Percentiles rank a stretch among this genome's conserved stretches.
Evolutionary conservation across 2,329 filamentous ascomycete genomes (phyloP).

Genomic region (Aspergillus sojae): DNA sequence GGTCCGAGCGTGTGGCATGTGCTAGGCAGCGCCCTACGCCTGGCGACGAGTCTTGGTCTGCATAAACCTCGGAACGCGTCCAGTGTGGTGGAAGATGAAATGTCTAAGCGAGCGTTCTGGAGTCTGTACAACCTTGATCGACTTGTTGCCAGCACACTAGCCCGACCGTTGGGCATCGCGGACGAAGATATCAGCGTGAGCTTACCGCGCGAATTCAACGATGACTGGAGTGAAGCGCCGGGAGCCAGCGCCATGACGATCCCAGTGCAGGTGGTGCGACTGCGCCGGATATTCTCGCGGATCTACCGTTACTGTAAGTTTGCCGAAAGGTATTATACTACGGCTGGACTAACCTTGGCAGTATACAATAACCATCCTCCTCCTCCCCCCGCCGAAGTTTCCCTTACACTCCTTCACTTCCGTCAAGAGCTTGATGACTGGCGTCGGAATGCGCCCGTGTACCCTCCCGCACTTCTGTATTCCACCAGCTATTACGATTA

Average conservation of each 20-base stretch:
- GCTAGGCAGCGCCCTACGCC: conserved; percentile 40
- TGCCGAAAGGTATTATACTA: neutral
- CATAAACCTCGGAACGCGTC: conserved; percentile 36
- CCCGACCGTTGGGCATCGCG: conserved; percentile 43
- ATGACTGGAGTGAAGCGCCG: conserved; percentile 41
- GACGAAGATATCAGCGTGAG: conserved; percentile 46
- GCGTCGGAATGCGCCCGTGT: conserved; percentile 40
- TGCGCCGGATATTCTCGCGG: conserved; percentile 43
- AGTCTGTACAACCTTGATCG: conserved; percentile 48
- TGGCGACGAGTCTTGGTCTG: conserved; percentile 41
- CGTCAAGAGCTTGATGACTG: conserved; percentile 43
- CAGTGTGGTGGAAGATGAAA: conserved; percentile 39
- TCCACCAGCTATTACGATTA: conserved; percentile 47
- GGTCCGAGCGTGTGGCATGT: conserved; percentile 45
- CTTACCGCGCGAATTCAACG: conserved; percentile 42
- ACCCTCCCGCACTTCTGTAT: conserved; percentile 40
- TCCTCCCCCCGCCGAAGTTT: conserved; percentile 30
- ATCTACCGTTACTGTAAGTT: conserved; percentile 42
- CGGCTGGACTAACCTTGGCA: conserved; percentile 17
- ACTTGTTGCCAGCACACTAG: conserved; percentile 43
- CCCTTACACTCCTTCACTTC: conserved; percentile 32
- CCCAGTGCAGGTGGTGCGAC: conserved; percentile 38
- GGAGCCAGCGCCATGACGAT: conserved; percentile 42
- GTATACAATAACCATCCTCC: conserved; percentile 41
- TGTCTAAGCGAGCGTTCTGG: conserved; percentile 48